These are phyloP conservation scores for Sanguinoderma infundibulare DNA, from an alignment of 1,284 basidiomycete genomes.

Conservation along the genomic window DNA sequence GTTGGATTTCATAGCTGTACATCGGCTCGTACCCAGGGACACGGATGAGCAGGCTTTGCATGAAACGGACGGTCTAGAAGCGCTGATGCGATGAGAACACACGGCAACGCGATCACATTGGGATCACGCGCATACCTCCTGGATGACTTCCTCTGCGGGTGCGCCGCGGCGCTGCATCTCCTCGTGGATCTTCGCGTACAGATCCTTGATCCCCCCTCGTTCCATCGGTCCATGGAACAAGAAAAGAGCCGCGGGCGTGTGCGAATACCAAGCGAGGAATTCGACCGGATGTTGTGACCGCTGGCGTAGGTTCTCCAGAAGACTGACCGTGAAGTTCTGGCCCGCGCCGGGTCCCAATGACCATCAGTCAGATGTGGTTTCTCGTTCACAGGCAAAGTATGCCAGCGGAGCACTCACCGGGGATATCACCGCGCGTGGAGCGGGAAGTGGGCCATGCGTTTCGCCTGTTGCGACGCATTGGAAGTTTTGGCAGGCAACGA, in stretches of 20 bases:
- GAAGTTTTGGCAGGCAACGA: slow-evolving; percentile 6
- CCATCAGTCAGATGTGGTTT: background rate
- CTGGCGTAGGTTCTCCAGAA: background rate
- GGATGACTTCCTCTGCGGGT: slow-evolving; percentile 1
- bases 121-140: slow-evolving; percentile 3
- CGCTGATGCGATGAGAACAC: background rate
- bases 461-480: slow-evolving; percentile 7
- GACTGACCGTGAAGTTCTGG: slow-evolving; percentile 9
- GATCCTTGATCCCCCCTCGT: slow-evolving; percentile 8
- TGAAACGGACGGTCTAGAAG: slow-evolving; percentile 10
- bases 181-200: slow-evolving; percentile 5
- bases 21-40: slow-evolving; percentile 21
- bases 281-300: background rate
- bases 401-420: slow-evolving; percentile 5
- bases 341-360: background rate
- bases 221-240: slow-evolving; percentile 16
- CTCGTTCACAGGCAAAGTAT: background rate
- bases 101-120: background rate
- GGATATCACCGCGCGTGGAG: slow-evolving; percentile 10
- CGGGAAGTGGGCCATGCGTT: slow-evolving; percentile 2
- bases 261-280: slow-evolving; percentile 12
- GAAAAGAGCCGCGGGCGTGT: slow-evolving; percentile 9
- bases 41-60: slow-evolving; percentile 8
- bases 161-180: background rate
- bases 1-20: slow-evolving; percentile 21